Conservation (phyloP, 768 basidiomycete species). For the Phanerochaete carnosa region DNA sequence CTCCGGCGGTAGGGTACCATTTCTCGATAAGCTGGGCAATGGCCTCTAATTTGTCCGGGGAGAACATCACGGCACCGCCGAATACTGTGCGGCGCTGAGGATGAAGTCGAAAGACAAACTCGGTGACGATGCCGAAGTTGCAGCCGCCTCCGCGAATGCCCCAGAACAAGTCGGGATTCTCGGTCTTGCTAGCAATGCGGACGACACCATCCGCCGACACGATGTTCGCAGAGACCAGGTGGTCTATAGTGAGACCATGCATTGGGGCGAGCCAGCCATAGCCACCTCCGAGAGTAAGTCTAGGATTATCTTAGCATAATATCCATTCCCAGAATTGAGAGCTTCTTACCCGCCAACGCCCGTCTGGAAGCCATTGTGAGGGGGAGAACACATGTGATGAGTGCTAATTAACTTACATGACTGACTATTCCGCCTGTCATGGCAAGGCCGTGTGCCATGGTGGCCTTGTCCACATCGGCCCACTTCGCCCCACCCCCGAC, state of each 20-base stretch:
- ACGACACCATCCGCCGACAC: conserved; percentile 13
- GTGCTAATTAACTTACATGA: conserved; percentile 3
- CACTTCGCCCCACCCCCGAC: conserved; percentile 32
- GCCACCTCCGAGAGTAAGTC: conserved; percentile 13
- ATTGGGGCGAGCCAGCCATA: conserved; percentile 13
- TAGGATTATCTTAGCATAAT: too few relatives aligned
- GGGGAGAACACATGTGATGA: too few relatives aligned
- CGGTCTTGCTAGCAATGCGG: conserved; percentile 17
- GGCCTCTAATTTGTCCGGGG: not conserved
- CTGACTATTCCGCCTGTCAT: conserved; percentile 11
- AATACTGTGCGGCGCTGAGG: conserved; percentile 5
- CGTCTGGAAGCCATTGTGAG: not conserved
- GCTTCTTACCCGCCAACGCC: conserved; percentile 17
- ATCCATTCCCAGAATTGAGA: too few relatives aligned
- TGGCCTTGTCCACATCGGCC: conserved; percentile 21
- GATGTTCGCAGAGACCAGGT: conserved; percentile 10
- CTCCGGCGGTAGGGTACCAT: not conserved
- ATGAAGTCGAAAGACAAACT: conserved; percentile 6
- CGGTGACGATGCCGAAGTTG: conserved; percentile 27
- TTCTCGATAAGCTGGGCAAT: not conserved
- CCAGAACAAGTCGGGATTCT: conserved; percentile 29
- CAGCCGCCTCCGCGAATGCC: conserved; percentile 25
- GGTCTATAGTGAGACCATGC: conserved; percentile 21
- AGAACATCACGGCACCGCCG: not conserved
- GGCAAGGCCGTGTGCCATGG: conserved; percentile 21